Evolutionary conservation across 345 rosid genomes (phyloP), one percentile per base, ranked within the genome.

Genomic region (Melastoma malabathricum): DNA sequence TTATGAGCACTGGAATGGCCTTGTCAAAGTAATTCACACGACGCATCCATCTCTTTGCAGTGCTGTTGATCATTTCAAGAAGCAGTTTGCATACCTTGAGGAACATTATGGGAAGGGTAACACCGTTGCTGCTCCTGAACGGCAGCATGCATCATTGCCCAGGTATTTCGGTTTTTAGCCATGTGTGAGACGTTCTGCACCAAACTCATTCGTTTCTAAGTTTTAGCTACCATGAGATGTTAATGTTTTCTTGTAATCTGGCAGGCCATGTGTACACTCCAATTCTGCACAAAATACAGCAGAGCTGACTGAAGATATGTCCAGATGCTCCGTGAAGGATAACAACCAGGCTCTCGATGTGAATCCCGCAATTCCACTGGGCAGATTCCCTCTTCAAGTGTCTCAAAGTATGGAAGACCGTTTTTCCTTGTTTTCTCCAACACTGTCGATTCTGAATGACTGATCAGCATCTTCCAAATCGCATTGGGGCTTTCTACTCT

Each of bases 1-100:
- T 22, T 22, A 22, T 22, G 25, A 22, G 4, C 25, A 22, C 4
- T 2, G 2, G 25, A 22, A 22, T 22, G 25, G 25, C 2, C 25
- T 22, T 22, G 25, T 22, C 25, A 22, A 22, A 22, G 41, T 34
- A 17, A 39, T 5, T 47, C 34, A 7, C 41, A 2, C 9, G 46
- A 46, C 10, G 18, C 25, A 7, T 13, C 3, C 52, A 49, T 55
- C 51, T 46, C 18, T 44, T 44, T 71, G 77, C 81, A 89, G 97
- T 72, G 97, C 97, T 3, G 97, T 86, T 50, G 97, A 89, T 48
- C 96, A 89, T 78, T 89, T 89, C 61, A 86, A 89, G 75, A 89
- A 89, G 79, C 97, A 89, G 56, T 89, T 89, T 76, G 88, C 97
- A 46, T 86, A 51, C 75, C 94, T 86, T 3, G 97, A 89, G 74